A percentile compares a stretch with the other conserved stretches of the same genome.
These are phyloP conservation scores for Pichia sp. DNA, from an alignment of 1,139 yeast genomes.

Conservation along the genomic window DNA sequence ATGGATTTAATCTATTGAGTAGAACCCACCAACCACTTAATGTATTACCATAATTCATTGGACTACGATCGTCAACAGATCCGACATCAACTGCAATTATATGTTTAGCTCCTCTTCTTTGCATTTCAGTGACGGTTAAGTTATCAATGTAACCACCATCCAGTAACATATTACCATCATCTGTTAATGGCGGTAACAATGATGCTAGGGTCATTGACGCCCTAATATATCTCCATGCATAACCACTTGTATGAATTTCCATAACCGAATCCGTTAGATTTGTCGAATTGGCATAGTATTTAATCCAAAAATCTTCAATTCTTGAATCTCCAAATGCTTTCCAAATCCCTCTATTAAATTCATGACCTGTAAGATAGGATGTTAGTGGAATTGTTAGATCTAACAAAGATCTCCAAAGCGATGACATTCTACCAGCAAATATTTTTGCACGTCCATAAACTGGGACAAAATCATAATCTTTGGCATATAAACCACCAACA, in stretches of 20 bases:
- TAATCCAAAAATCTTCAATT: slow-evolving; percentile 94
- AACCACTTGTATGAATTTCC: slow-evolving; percentile 90
- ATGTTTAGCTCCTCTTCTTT: slow-evolving; percentile 75
- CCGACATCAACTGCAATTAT: slow-evolving; percentile 98
- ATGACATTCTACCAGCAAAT: slow-evolving; percentile 75
- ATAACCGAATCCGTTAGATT: slow-evolving; percentile 91
- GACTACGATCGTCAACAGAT: slow-evolving; percentile 85
- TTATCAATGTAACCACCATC: slow-evolving; percentile 97
- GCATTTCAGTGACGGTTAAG: slow-evolving; percentile 88
- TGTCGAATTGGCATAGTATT: slow-evolving; percentile 86
- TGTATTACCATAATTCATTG: slow-evolving; percentile 89
- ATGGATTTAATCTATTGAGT: slow-evolving; percentile 85
- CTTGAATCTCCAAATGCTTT: slow-evolving; percentile 87
- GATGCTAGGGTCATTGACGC: slow-evolving; percentile 98
- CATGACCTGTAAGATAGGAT: slow-evolving; percentile 94
- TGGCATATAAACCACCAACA: slow-evolving; percentile 92
- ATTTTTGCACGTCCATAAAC: slow-evolving; percentile 86
- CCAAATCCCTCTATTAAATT: slow-evolving; percentile 95
- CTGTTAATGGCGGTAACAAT: slow-evolving; percentile 80
- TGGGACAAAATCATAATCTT: slow-evolving; percentile 85
- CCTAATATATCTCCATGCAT: slow-evolving; percentile 91
- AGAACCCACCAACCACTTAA: slow-evolving; percentile 90
- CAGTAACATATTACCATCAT: slow-evolving; percentile 83
- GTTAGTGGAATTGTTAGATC: slow-evolving; percentile 93
- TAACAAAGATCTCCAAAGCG: slow-evolving; percentile 76